Evolutionary conservation across 805 yeast species (phyloP), one percentile per base, ranked within the genome.

Genomic region (Kodamaea leandrae): DNA sequence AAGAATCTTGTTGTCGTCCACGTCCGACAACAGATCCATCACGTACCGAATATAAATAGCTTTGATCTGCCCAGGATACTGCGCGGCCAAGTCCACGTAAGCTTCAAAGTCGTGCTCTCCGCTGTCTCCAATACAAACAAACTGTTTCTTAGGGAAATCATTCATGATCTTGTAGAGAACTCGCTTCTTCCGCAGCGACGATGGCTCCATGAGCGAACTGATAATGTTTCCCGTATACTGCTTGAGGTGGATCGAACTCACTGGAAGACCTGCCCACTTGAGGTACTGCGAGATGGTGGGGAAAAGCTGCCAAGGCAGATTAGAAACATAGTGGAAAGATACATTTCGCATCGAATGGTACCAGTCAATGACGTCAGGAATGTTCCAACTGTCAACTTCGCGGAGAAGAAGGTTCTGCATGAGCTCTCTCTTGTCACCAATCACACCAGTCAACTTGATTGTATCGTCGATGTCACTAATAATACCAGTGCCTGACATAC

Each of bases 391-490:
- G 4, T 71, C 61, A 39, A 78, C 77, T 30, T 80, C 82, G 34
- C 78, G 79, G 2, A 85, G 74, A 44, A 93, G 79, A 1, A 89
- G 82, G 54, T 85, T 90, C 44, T 83, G 72, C 62, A 93, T 80
- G 49, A 91, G 71, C 28, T 85, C 87, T 44, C 95, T 72, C 61
- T 87, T 89, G 46, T 90, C 95, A 1, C 91, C 91, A 24, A 86
- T 73, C 1, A 93, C 91, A 2, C 98, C 98, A 0, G 99, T 89
- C 30, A 78, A 71, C 54, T 93, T 85, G 25, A 91, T 81, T 0
- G 99, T 93, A 57, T 93, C 99, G 58, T 93, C 99, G 30, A 93
- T 82, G 60, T 93, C 99, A 53, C 90, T 82, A 16, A 93, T 89
- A 2, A 93, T 60, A 9, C 86, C 86, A 16, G 82, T 66, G 0